Conservation (phyloP, 257 asterid genomes). For the Lantana camara region DNA sequence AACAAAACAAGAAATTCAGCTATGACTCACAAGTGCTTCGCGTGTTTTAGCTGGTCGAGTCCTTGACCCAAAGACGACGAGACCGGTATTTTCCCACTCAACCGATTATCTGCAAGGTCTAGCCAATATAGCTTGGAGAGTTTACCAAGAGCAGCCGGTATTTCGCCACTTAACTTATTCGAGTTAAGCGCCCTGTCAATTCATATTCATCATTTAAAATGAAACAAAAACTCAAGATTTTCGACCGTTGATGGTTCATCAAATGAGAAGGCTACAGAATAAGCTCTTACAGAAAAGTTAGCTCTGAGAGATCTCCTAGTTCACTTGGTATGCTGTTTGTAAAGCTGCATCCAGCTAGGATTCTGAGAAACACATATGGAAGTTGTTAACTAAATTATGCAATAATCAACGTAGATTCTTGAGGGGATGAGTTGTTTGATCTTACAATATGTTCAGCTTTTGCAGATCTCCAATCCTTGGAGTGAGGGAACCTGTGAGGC, state of each 20-base stretch:
- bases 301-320: constrained; percentile 70
- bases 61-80: constrained; percentile 68
- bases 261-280: too few relatives aligned
- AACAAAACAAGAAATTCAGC: not conserved
- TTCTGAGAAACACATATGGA: constrained; percentile 47
- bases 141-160: constrained; percentile 83
- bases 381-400: constrained; percentile 1
- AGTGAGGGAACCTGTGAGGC: constrained; percentile 78
- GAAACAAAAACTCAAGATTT: not conserved
- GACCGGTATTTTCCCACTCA: constrained; percentile 80
- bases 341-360: constrained; percentile 93
- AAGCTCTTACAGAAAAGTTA: constrained; percentile 83
- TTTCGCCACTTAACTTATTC: constrained; percentile 80
- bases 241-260: too few relatives aligned
- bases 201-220: constrained; percentile 9
- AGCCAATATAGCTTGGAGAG: constrained; percentile 90
- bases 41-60: constrained; percentile 77
- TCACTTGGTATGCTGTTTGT: constrained; percentile 75
- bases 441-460: constrained; percentile 76
- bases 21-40: constrained; percentile 88
- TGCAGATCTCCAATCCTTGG: constrained; percentile 80
- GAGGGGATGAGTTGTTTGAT: constrained; percentile 10
- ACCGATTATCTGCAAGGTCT: constrained; percentile 84
- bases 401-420: not conserved
- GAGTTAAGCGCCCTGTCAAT: constrained; percentile 83